Evolutionary conservation across 495 filamentous ascomycete genomes (phyloP), one percentile per base, ranked within the genome.

Genomic region (Zalerion maritima): DNA sequence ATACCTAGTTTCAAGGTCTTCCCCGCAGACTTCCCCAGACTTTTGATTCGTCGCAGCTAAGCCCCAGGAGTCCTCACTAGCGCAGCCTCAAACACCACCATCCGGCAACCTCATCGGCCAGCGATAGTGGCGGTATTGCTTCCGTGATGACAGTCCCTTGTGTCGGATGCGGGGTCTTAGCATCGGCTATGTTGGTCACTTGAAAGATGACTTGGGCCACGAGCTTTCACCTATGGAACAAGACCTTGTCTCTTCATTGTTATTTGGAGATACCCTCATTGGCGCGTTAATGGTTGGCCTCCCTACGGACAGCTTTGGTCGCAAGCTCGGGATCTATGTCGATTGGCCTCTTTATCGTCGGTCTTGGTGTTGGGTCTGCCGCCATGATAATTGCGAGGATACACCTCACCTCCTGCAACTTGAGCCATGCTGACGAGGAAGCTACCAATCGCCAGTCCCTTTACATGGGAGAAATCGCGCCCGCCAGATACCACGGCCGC

Each of bases 351-450:
- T 46, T 64, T 8, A 37, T 66, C 4, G 58, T 66, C 9, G 60
- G 60, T 0, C 46, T 66, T 18, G 58, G 62, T 6, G 60, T 66
- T 14, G 62, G 62, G 11, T 53, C 51, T 16, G 62, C 60, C 4
- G 56, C 60, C 3, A 64, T 64, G 58, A 45, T 63, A 18, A 47
- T 55, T n/a, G n/a, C n/a, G n/a, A n/a, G n/a, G n/a, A n/a, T n/a
- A n/a, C n/a, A n/a, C n/a, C n/a, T n/a, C n/a, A n/a, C n/a, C n/a
- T n/a, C n/a, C n/a, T n/a, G n/a, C n/a, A n/a, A n/a, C n/a, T n/a
- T n/a, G n/a, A 10, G 55, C 53, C 11, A 26, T 55, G 12, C 2
- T 3, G 2, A 4, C 10, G 2, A 3, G 10, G n/a, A n/a, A n/a
- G n/a, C n/a, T n/a, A 33, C 3, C 11, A 13, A 11, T 13, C 24